A percentile compares a stretch with the other conserved stretches of the same genome.
phyloP scores from a whole-genome alignment of 139 green algal species.

The Marvania coccoides region DNA sequence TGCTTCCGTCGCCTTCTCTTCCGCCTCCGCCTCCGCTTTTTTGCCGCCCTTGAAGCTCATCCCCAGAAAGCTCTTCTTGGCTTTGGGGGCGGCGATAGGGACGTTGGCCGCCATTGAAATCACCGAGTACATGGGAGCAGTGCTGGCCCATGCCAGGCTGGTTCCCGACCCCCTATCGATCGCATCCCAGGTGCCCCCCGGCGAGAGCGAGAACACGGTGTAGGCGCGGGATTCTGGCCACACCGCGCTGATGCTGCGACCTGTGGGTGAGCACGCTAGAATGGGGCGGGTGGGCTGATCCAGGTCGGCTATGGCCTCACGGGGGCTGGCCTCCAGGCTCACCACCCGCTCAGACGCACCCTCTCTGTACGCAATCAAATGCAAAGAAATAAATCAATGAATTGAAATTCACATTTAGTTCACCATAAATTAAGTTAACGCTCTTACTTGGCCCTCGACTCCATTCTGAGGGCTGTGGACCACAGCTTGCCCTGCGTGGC shows the following conservation, averaged over 20 bases:
- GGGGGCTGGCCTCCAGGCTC: neutral
- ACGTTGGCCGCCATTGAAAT: constrained; percentile 10
- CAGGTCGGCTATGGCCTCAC: constrained; percentile 8
- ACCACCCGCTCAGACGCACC: constrained; percentile 9
- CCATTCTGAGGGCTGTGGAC: constrained; percentile 21
- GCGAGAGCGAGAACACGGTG: constrained; percentile 9
- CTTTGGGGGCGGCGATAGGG: constrained; percentile 1
- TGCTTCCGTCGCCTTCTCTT: neutral
- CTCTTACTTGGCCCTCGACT: constrained; percentile 1
- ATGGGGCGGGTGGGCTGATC: constrained; percentile 11
- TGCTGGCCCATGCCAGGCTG: constrained; percentile 18
- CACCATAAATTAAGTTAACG: too few relatives aligned
- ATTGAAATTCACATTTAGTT: neutral
- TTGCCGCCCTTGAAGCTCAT: neutral
- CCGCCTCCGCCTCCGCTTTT: neutral
- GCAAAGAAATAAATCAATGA: neutral
- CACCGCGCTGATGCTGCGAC: constrained; percentile 12
- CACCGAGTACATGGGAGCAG: constrained; percentile 20
- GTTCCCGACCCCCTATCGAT: constrained; percentile 22
- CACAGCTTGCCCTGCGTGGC: constrained; percentile 7
- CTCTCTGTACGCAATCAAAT: neutral
- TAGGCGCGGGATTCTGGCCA: constrained; percentile 23
- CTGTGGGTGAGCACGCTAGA: constrained; percentile 14
- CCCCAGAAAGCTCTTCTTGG: constrained; percentile 10
- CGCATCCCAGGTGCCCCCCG: constrained; percentile 19